Conservation (phyloP, 1,284 basidiomycete genomes). For the Microbotryum violaceum region DNA sequence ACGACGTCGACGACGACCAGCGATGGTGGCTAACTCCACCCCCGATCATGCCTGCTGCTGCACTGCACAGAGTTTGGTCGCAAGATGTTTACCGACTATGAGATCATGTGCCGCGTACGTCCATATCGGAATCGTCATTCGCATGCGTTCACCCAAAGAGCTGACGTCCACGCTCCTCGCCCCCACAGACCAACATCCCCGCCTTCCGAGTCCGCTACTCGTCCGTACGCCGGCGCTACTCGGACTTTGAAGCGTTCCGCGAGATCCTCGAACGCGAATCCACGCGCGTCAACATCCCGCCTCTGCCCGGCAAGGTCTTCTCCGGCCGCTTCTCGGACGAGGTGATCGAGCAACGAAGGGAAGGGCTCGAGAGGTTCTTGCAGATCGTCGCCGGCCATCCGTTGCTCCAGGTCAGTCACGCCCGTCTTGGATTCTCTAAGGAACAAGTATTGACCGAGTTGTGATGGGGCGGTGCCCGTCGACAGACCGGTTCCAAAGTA, state of each 20-base stretch:
- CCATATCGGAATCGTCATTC: not conserved
- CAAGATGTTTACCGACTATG: constrained; percentile 99
- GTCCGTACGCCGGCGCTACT: constrained; percentile 87
- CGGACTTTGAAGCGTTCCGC: constrained; percentile 97
- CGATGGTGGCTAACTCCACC: no score
- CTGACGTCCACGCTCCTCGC: not conserved
- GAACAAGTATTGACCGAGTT: not conserved
- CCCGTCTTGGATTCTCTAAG: not conserved
- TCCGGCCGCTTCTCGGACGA: constrained; percentile 83
- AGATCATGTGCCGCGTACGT: constrained; percentile 86
- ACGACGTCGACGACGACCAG: not conserved
- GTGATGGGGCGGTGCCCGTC: not conserved
- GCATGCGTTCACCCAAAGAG: not conserved
- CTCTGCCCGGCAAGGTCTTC: constrained; percentile 78
- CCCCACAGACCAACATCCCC: constrained; percentile 84
- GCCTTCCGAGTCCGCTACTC: constrained; percentile 96
- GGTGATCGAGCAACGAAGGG: constrained; percentile 83
- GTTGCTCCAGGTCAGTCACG: constrained; percentile 69
- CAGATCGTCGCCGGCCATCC: constrained; percentile 96
- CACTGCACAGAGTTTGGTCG: constrained; percentile 66
- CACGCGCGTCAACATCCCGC: constrained; percentile 93
- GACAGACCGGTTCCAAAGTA: constrained; percentile 90
- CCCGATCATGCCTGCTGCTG: not conserved
- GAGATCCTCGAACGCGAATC: constrained; percentile 96
- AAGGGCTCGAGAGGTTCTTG: constrained; percentile 90